A percentile compares a stretch with the other conserved stretches of the same genome.
phyloP scores from a whole-genome alignment of 192 early-diverging fungal genomes.

The Pecoramyces ruminantium region DNA sequence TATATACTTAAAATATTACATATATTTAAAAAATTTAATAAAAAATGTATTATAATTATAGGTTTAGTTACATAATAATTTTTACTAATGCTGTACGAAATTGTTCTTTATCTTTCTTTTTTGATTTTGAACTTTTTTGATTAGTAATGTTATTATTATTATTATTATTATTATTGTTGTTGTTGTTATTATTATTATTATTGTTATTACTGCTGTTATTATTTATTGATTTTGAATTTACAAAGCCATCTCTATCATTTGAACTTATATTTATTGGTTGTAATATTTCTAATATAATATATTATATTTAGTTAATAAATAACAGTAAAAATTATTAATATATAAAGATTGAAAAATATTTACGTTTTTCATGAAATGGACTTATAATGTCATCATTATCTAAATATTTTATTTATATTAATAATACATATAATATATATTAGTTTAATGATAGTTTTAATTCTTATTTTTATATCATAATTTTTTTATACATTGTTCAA shows the following conservation, averaged over 20 bases:
- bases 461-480: neutral
- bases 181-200: no score
- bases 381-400: neutral
- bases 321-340: no score
- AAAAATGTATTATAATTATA: no score
- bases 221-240: neutral
- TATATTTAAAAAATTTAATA: no score
- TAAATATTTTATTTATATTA: neutral
- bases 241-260: neutral
- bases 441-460: no score
- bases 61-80: conserved; percentile 30
- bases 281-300: neutral
- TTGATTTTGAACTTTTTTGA: neutral
- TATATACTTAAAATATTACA: no score
- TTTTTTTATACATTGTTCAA: neutral
- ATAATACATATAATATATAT: no score
- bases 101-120: conserved; percentile 31
- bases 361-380: neutral
- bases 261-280: neutral
- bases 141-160: neutral
- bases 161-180: neutral
- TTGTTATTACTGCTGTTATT: neutral
- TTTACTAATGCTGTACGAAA: conserved; percentile 37
- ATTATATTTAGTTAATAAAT: no score
- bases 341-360: neutral